Conservation (phyloP, 208 protist species). For the Herpetomonas samuelpessoai region DNA sequence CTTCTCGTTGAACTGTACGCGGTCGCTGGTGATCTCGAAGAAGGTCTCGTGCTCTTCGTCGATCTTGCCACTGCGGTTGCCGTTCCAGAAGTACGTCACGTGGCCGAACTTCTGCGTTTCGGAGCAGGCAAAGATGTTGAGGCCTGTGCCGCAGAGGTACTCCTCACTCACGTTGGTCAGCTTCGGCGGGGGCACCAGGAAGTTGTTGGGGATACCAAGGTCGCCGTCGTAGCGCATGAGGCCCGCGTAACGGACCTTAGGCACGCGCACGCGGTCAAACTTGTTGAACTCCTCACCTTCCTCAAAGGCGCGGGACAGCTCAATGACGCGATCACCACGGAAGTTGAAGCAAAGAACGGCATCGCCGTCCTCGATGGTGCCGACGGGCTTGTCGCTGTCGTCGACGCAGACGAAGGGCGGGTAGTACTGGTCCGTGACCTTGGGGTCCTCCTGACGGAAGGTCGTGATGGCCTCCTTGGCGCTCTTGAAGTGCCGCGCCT, state of each 20-base stretch:
- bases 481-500: conserved; percentile 79
- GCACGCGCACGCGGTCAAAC: conserved; percentile 90
- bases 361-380: conserved; percentile 93
- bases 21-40: conserved; percentile 88
- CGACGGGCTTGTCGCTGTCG: conserved; percentile 73
- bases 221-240: conserved; percentile 97
- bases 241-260: conserved; percentile 92
- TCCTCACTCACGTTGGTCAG: conserved; percentile 89
- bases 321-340: conserved; percentile 93
- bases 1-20: conserved; percentile 93
- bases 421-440: conserved; percentile 93
- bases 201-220: conserved; percentile 93
- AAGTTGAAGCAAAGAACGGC: conserved; percentile 95
- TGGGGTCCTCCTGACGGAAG: conserved; percentile 79
- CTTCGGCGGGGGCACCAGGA: conserved; percentile 90
- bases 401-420: conserved; percentile 88
- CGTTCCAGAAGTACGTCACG: conserved; percentile 97
- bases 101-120: conserved; percentile 97
- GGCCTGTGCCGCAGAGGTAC: conserved; percentile 80
- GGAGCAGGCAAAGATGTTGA: conserved; percentile 91
- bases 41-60: conserved; percentile 89
- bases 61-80: conserved; percentile 93
- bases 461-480: conserved; percentile 89
- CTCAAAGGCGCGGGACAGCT: conserved; percentile 94
- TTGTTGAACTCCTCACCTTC: conserved; percentile 84